phyloP scores from a whole-genome alignment of 768 basidiomycete genomes.

The Russula brevipes region DNA sequence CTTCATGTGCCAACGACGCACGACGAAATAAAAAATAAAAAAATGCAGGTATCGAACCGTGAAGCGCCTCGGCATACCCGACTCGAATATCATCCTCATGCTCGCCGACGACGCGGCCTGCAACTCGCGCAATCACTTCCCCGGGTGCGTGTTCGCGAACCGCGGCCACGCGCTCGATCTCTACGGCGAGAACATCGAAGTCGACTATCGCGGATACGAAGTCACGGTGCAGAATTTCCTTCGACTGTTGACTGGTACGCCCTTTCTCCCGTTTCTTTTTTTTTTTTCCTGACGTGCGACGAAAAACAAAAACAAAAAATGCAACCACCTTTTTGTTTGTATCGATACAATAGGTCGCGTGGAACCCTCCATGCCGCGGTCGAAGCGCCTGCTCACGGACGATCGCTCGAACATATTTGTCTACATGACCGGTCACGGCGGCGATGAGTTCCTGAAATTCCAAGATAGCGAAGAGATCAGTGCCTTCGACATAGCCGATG shows the following conservation, averaged over 20 bases:
- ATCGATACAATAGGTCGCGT: constrained; percentile 59
- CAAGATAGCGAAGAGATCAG: constrained; percentile 98
- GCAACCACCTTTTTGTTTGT: neutral
- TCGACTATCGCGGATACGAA: constrained; percentile 97
- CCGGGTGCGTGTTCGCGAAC: constrained; percentile 91
- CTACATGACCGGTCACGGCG: constrained; percentile 98
- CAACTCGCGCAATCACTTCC: constrained; percentile 86
- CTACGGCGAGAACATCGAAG: constrained; percentile 95
- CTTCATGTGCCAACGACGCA: neutral
- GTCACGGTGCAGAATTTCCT: constrained; percentile 97
- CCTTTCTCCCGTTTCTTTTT: neutral
- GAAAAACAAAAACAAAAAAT: too few relatives aligned
- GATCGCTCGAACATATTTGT: constrained; percentile 90
- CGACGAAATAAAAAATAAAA: neutral
- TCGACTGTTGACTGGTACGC: constrained; percentile 81
- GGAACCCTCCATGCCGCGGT: constrained; percentile 78
- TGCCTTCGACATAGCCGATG: constrained; percentile 95
- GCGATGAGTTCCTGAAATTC: constrained; percentile 97
- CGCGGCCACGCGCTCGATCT: constrained; percentile 76
- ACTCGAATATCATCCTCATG: constrained; percentile 99
- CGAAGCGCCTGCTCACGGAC: constrained; percentile 88
- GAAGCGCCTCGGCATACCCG: constrained; percentile 95
- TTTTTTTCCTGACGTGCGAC: neutral
- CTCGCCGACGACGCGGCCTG: constrained; percentile 95
- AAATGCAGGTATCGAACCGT: constrained; percentile 87